phyloP scores from a whole-genome alignment of 106 monocot genomes.

The Posidonia australis region DNA sequence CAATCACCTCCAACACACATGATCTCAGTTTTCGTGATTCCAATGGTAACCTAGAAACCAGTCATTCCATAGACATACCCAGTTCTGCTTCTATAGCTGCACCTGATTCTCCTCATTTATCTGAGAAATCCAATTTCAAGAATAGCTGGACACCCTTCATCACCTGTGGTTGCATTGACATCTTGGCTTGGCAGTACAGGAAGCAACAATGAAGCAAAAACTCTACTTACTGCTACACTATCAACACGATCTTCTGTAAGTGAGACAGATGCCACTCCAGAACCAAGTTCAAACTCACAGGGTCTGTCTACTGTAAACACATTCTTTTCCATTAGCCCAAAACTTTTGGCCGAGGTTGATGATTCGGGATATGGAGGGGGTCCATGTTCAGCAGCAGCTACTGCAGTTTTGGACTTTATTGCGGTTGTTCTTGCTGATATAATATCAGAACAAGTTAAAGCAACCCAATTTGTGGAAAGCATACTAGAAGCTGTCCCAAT shows the following conservation, averaged over 20 bases:
- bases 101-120: slow-evolving; percentile 58
- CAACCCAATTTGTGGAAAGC: slow-evolving; percentile 54
- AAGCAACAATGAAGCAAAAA: slow-evolving; percentile 39
- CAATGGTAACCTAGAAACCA: slow-evolving; percentile 30
- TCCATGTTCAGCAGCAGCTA: slow-evolving; percentile 86
- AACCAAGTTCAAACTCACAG: slow-evolving; percentile 29
- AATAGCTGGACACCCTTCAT: slow-evolving; percentile 38
- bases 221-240: slow-evolving; percentile 27
- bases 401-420: slow-evolving; percentile 84
- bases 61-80: slow-evolving; percentile 26
- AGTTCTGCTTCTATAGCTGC: slow-evolving; percentile 29
- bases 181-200: slow-evolving; percentile 67
- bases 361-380: slow-evolving; percentile 92
- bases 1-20: slow-evolving; percentile 11
- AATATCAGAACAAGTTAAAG: slow-evolving; percentile 75
- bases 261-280: slow-evolving; percentile 53
- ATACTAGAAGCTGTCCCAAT: slow-evolving; percentile 77
- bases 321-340: slow-evolving; percentile 59
- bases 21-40: slow-evolving; percentile 25
- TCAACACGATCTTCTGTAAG: slow-evolving; percentile 54
- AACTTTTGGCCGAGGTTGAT: slow-evolving; percentile 72
- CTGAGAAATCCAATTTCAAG: slow-evolving; percentile 65
- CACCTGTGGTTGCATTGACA: slow-evolving; percentile 59
- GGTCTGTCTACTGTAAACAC: slow-evolving; percentile 30
- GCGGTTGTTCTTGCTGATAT: slow-evolving; percentile 91